Evolutionary conservation across 495 filamentous ascomycete species (phyloP), one percentile per base, ranked within the genome.

Genomic region (Barbatosphaeria neglecta): DNA sequence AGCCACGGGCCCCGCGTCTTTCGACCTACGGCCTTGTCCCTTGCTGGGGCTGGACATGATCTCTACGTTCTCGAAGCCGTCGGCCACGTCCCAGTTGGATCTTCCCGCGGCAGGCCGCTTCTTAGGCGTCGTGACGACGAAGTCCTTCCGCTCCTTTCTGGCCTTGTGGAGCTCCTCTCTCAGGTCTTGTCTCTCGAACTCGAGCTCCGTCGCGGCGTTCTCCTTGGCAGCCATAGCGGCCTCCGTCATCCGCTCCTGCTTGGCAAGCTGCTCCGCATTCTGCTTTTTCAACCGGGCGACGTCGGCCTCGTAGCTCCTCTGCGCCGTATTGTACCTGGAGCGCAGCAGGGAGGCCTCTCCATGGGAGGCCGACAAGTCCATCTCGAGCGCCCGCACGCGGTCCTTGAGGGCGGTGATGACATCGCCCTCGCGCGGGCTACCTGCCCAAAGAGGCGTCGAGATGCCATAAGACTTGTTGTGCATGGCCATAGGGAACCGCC

Each of bases 61-160:
- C 54, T 78, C 75, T 18, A 73, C 60, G 37, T 73, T 71, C 41
- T 77, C 72, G 43, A 78, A 78, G 0, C 75, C 75, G 49, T 78
- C 75, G 11, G 66, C 59, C 20, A 71, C 56, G 0, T 64, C 60
- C 63, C 64, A 67, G 0, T 57, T 50, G 46, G 67, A 72, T 6
- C 58, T 56, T 5, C 20, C 20, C 5, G 20, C 20, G 13, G 22
- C 39, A n/a, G n/a, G n/a, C 8, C 45, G 39, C 59, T 74, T 78
- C 50, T 65, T 69, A 2, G 75, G 73, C 2, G 75, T 76, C 0
- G 57, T 52, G 0, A 63, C 50, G 3, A 52, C 59, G 17, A 42
- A 45, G 13, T 68, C 69, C 25, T 56, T 62, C 20, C 62, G 62
- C 40, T 58, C 68, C 19, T 50, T 55, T 48, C 64, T 69, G 25